Conservation (phyloP, 129 eudicot species). For the Glebionis coronaria region DNA sequence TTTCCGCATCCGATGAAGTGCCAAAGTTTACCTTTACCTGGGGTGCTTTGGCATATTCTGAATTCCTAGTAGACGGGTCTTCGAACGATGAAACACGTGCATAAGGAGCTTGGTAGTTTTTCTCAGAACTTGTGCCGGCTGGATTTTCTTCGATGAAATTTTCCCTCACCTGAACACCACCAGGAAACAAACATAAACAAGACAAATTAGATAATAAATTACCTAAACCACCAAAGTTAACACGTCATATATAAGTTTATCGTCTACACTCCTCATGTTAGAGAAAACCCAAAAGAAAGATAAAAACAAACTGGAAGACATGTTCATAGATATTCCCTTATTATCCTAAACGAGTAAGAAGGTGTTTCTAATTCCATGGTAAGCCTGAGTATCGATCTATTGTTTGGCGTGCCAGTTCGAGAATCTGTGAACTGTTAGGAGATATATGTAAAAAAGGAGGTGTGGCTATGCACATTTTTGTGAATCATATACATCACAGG, state of each 20-base stretch:
- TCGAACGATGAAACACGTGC: slow-evolving; percentile 80
- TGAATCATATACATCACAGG: too few species aligned
- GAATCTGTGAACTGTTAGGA: too few species aligned
- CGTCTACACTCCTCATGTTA: too few species aligned
- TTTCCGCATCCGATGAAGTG: slow-evolving; percentile 30
- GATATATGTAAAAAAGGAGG: too few species aligned
- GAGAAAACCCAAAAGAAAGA: too few species aligned
- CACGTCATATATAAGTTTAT: neutral
- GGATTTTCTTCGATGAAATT: slow-evolving; percentile 32
- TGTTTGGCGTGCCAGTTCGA: too few species aligned
- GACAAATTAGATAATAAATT: neutral
- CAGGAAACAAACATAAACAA: neutral
- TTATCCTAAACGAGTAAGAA: too few species aligned
- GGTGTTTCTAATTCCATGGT: too few species aligned
- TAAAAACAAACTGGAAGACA: too few species aligned
- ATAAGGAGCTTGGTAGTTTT: slow-evolving; percentile 52
- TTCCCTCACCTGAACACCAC: slow-evolving; percentile 39
- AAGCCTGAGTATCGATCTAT: too few species aligned
- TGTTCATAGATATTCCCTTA: too few species aligned
- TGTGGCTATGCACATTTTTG: too few species aligned
- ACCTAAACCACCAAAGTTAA: neutral
- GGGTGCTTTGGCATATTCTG: slow-evolving; percentile 66
- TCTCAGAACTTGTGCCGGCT: slow-evolving; percentile 10
- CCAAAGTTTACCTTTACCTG: slow-evolving; percentile 37
- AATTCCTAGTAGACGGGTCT: slow-evolving; percentile 56